Evolutionary conservation across 73 alveolate species (phyloP), one percentile per base, ranked within the genome.

Genomic region (Paramecium bursaria): DNA sequence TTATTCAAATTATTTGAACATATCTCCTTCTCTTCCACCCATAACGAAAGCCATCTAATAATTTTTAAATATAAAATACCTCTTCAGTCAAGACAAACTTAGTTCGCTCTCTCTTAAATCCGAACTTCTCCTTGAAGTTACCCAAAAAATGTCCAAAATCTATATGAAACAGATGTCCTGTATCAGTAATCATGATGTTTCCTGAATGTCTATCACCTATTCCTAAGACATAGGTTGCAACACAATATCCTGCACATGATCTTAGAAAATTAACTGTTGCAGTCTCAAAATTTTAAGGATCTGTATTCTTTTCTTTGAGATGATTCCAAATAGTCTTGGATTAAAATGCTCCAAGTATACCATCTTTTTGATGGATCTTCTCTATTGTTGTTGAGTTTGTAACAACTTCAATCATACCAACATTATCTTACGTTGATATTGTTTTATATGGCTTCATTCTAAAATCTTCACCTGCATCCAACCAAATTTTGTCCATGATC

Each of bases 71-170:
- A 77, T 93, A 94, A 14, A 97, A 97, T 52, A 96, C 89, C 29
- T 73, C 76, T 19, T 60, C 85, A 23, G 67, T 79, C 11, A 53
- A 31, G 3, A 76, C 57, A 33, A 76, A 52, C 14, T 51, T 51
- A 22, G 60, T 95, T 49, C 95, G 86, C 86, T 96, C 99, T 90
- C 99, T 92, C 80, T 91, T 88, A 29, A 95, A 85, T 44, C 99
- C 99, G 80, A 94, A 90, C 75, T 94, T 94, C 53, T 79, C 85
- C 87, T 97, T 97, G 86, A 86, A 90, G 85, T 94, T 94, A 1
- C 99, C 99, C 33, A 97, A 86, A 86, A 97, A 95, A 91, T 97
- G 99, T 3, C 99, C 99, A 89, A 97, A 97, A 88, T 97, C 99
- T 39, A 97, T 97, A 88, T 97, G 99, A 86, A 97, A 97, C 49